Evolutionary conservation across 129 eudicot species (phyloP).

Genomic region (Helianthus tuberosus): DNA sequence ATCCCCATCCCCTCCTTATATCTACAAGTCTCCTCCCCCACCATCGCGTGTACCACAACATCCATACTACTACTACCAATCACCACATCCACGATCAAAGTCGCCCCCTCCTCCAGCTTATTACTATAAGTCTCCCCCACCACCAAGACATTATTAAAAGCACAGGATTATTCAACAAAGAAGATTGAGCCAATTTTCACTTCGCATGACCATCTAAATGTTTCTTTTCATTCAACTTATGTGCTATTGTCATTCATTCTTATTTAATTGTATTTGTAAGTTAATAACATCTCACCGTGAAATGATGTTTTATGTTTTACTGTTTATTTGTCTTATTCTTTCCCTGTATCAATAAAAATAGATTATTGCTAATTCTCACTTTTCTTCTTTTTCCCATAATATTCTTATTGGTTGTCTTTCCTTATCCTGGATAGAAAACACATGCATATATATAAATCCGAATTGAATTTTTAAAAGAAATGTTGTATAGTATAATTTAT

Average conservation of each 20-base stretch:
- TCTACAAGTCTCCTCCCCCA: neutral
- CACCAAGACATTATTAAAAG: slow-evolving; percentile 21
- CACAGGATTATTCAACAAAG: neutral
- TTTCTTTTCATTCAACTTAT: neutral
- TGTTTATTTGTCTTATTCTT: too few relatives aligned
- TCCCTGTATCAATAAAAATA: too few relatives aligned
- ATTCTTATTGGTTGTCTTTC: too few relatives aligned
- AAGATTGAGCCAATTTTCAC: neutral
- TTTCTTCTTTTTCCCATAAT: too few relatives aligned
- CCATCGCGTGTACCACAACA: neutral
- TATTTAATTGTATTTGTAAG: neutral
- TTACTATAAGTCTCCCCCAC: slow-evolving; percentile 27
- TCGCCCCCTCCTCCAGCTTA: slow-evolving; percentile 12
- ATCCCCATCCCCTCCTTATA: too few relatives aligned
- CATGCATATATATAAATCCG: too few relatives aligned
- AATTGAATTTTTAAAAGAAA: too few relatives aligned
- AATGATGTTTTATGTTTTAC: too few relatives aligned
- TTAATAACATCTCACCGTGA: too few relatives aligned
- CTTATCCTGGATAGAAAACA: too few relatives aligned
- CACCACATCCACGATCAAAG: slow-evolving; percentile 17
- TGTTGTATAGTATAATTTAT: too few relatives aligned
- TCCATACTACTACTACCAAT: neutral
- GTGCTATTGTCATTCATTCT: neutral
- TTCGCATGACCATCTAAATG: neutral
- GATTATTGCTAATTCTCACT: too few relatives aligned